phyloP scores from a whole-genome alignment of 331 rosid species.

The Saraca asoca region DNA sequence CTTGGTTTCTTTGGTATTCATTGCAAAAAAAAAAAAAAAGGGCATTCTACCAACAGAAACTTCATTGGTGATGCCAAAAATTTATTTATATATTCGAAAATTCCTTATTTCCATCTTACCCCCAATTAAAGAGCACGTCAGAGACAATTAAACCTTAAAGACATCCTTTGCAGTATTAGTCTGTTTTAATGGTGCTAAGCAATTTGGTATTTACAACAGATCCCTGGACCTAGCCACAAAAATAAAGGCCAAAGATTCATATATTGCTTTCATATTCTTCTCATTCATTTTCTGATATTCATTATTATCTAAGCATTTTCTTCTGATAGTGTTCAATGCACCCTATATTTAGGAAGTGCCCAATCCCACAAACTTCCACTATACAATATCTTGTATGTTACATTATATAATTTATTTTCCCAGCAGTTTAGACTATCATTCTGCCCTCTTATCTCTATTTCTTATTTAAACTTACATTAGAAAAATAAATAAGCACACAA shows the following conservation, averaged over 20 bases:
- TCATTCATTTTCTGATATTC: neutral
- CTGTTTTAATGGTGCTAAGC: no score
- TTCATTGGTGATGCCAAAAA: no score
- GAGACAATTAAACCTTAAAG: no score
- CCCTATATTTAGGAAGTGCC: neutral
- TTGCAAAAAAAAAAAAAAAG: no score
- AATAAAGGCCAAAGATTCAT: no score
- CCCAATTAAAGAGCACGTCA: neutral
- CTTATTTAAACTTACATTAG: no score
- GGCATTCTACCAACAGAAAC: no score
- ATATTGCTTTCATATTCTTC: neutral
- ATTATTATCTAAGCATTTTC: neutral
- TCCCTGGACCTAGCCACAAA: no score
- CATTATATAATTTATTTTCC: neutral
- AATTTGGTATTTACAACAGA: no score
- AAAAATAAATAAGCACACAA: conserved; percentile 5
- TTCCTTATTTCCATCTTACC: conserved; percentile 10
- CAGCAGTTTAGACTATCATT: neutral
- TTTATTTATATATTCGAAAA: neutral
- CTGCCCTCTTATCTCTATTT: neutral
- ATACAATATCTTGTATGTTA: neutral
- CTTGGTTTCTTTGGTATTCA: no score
- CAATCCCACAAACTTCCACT: no score
- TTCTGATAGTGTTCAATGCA: neutral
- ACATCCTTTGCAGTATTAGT: no score